Evolutionary conservation across 1,284 basidiomycete genomes (phyloP).

Genomic region (Papiliotrema nemorosa): DNA sequence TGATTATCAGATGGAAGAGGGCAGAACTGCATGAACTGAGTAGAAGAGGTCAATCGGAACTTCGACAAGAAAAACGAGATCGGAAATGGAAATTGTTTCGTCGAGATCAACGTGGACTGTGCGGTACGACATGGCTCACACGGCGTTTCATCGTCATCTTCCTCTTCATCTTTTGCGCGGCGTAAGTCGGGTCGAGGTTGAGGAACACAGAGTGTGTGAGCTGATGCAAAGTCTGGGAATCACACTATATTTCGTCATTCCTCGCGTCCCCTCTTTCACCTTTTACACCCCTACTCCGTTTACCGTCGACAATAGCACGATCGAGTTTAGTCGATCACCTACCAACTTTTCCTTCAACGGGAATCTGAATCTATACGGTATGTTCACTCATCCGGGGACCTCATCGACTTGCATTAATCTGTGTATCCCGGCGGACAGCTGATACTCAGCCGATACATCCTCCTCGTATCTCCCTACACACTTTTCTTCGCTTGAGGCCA

Average conservation of each 20-base stretch:
- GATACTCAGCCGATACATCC: constrained; percentile 58
- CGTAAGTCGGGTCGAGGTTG: constrained; percentile 55
- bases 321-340: constrained; percentile 63
- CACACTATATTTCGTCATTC: constrained; percentile 69
- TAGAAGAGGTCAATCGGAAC: constrained; percentile 61
- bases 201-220: background rate
- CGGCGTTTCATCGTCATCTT: constrained; percentile 64
- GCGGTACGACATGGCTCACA: constrained; percentile 67
- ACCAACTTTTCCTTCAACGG: constrained; percentile 84
- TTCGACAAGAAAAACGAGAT: constrained; percentile 56
- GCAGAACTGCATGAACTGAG: constrained; percentile 71
- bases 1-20: constrained; percentile 59
- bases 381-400: constrained; percentile 5
- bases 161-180: constrained; percentile 60
- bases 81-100: constrained; percentile 69
- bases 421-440: constrained; percentile 1
- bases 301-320: constrained; percentile 57
- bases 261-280: constrained; percentile 67
- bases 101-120: constrained; percentile 67
- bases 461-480: constrained; percentile 69
- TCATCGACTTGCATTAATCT: too few relatives aligned
- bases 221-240: constrained; percentile 55
- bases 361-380: constrained; percentile 61
- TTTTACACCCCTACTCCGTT: constrained; percentile 63
- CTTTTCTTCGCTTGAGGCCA: constrained; percentile 63